phyloP scores from a whole-genome alignment of 306 rosid genomes.

The Adenanthera pavonina region DNA sequence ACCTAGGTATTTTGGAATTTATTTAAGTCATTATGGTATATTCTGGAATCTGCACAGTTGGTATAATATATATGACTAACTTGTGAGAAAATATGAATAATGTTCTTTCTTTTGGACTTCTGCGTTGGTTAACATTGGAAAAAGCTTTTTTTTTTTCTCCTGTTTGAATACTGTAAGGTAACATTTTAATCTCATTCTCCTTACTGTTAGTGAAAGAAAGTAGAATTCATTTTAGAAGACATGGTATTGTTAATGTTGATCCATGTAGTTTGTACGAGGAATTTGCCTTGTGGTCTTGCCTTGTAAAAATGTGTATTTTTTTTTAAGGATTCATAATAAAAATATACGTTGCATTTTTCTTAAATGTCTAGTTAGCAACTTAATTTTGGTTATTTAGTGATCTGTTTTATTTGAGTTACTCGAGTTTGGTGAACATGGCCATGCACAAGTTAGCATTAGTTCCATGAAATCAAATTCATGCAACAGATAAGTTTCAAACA shows the following conservation, averaged over 20 bases:
- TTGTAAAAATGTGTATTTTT: not conserved
- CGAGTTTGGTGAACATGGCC: not conserved
- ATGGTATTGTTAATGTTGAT: not conserved
- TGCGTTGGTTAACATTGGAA: not conserved
- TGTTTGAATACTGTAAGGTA: not conserved
- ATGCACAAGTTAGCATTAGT: not conserved
- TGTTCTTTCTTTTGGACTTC: not conserved
- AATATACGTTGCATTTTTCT: not conserved
- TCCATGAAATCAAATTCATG: not conserved
- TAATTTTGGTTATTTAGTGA: not conserved
- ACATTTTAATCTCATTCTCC: not conserved
- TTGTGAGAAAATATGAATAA: not conserved
- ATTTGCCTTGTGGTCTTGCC: not conserved
- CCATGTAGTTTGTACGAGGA: not conserved
- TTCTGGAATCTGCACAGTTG: not conserved
- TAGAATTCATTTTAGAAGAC: not conserved
- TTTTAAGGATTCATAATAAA: not conserved
- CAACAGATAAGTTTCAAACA: not conserved
- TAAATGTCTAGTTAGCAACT: not conserved
- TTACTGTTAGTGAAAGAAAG: not conserved
- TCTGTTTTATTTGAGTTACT: not conserved
- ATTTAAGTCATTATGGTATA: conserved; percentile 6
- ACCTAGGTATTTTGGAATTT: conserved; percentile 6
- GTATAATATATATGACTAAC: not conserved
- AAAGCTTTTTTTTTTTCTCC: not conserved